Evolutionary conservation across 495 filamentous ascomycete species (phyloP), one percentile per base, ranked within the genome.

Genomic region (Aspergillus campestris): DNA sequence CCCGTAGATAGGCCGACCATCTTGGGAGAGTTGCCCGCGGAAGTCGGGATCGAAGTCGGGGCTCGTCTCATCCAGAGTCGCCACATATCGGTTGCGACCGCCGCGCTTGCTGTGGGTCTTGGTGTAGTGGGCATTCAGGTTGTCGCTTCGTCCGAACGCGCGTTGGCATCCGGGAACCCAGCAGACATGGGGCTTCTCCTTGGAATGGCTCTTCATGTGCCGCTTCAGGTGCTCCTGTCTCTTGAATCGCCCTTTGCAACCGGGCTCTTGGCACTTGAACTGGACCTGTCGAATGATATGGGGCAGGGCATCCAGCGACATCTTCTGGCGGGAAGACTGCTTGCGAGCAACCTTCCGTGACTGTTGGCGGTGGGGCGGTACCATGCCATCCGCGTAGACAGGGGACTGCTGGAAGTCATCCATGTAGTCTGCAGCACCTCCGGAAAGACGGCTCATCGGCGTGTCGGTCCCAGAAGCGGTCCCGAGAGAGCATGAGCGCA

Each of bases 191-290:
- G 77, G 77, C 48, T 69, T 75, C 44, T 78, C 75, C 45, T 70
- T 69, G 10, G 75, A 78, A 41, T 80, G 77, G 33, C 72, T 79
- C 48, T 72, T 70, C 55, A 75, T 72, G 53, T 86, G 82, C 11
- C 81, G 67, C 59, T 82, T 83, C 1, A 83, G 58, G 47, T 85
- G 81, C 46, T 85, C 81, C 31, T 76, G 74, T 37, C 80, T 58
- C 60, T 79, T 80, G 55, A 82, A 81, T 1, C 65, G 62, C 0
- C 65, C 69, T 49, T 72, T 71, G 53, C 71, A 78, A 10, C 61
- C 65, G 7, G 63, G 62, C 31, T 72, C 61, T 31, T 68, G 64
- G 64, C 74, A 78, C 48, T 61, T 68, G 54, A 72, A 72, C 34
- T 71, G 69, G 0, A 72, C 69, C 46, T 71, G 64, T 49, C 66